Evolutionary conservation across 495 filamentous ascomycete genomes (phyloP), one percentile per base, ranked within the genome.

Genomic region (Tuber microsphaerosporum): DNA sequence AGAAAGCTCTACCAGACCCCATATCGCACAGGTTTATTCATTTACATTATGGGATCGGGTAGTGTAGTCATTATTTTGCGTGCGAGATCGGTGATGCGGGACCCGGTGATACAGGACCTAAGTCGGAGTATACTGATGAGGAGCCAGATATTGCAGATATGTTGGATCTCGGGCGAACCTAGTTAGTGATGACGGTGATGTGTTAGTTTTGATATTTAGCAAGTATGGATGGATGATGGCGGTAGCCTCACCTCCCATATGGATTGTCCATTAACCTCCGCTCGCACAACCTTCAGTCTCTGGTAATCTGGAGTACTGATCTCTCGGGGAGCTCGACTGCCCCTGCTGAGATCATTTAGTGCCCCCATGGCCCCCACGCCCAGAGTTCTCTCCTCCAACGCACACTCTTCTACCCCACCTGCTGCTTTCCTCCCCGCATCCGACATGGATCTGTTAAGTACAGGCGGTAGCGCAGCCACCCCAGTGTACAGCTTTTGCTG

Each of bases 191-290:
- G 56, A 17, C 4, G 26, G 17, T 34, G 14, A 26, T 14, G 26
- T 34, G 26, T 65, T 65, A 65, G 31, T 34, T 65, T 61, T 31
- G 26, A 16, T 31, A 34, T 19, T 16, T 65, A 26, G 34, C 17
- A 42, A 71, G 31, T n/a, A 41, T 16, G 70, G 43, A 9, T 26
- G 70, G 70, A 71, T 14, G 17, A 71, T 71, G 34, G 31, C 14
- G 5, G 41, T 46, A n/a, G 44, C 12, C 74, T 71, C 69, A 77
- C 78, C 74, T 80, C 65, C 78, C 78, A 80, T 31, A 72, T 42
- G 7, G 73, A 74, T 46, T 80, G 74, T 6, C 78, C 78, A 77
- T 80, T 80, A 14, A 80, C 74, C 31, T 80, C 77, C 14, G 73
- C 74, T 45, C 74, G 79, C 71, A 80, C 78, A 37, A 80, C 74